Evolutionary conservation across 1,139 yeast genomes (phyloP), one percentile per base, ranked within the genome.

Genomic region (Saccharomyces uvarum): DNA sequence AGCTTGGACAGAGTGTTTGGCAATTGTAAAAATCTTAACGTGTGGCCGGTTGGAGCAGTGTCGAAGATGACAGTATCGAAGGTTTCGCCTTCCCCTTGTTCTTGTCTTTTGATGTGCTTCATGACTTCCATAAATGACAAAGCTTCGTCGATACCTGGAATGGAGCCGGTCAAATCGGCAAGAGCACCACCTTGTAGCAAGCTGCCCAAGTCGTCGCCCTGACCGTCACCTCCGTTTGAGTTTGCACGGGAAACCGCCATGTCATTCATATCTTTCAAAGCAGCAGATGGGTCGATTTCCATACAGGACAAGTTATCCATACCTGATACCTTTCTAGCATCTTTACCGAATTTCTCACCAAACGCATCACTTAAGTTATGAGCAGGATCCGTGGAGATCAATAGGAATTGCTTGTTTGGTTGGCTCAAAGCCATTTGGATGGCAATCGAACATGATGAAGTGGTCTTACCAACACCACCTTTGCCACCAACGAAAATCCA

Each of bases 401-500:
- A 77, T 58, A 93, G 77, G 61, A 90, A 95, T 65, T 87, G 84
- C 61, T 88, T 91, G 31, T 81, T 70, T 53, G 95, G 93, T 68
- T 88, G 85, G 55, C 88, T 83, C 57, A 89, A 75, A 2, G 95
- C 93, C 68, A 86, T 76, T 73, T 93, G 98, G 57, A 91, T 88
- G 28, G 99, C 96, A 62, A 93, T 80, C 24, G 98, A 90, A 51
- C 97, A 91, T 0, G 98, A 91, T 2, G 97, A 88, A 48, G 99
- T 93, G 62, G 99, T 93, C 72, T 93, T 93, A 63, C 99, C 99
- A 44, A 93, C 99, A 73, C 99, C 99, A 70, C 99, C 99, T 77
- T 93, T 93, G 65, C 99, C 99, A 59, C 99, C 99, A 47, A 91
- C 98, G 68, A 93, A 93, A 61, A 93, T 87, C 99, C 99, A 93